Evolutionary conservation across 176 grass and related monocot species (phyloP).

Genomic region (Avena eriantha): DNA sequence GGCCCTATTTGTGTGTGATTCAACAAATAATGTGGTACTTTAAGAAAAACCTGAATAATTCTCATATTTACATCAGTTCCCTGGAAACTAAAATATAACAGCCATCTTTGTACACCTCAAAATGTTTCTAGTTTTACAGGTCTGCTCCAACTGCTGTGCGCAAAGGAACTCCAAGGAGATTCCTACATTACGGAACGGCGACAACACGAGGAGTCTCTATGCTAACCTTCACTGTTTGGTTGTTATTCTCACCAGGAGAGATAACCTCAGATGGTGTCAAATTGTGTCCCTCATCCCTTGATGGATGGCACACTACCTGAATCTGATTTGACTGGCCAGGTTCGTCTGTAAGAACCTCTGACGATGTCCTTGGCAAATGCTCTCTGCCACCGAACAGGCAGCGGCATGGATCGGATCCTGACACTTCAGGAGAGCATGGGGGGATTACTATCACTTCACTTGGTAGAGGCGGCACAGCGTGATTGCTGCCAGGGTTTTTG

Average conservation of each 20-base stretch:
- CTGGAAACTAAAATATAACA: conserved; percentile 28
- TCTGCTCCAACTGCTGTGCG: neutral
- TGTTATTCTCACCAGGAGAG: conserved; percentile 39
- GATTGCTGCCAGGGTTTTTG: conserved; percentile 57
- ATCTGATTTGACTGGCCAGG: conserved; percentile 47
- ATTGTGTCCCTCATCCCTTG: conserved; percentile 23
- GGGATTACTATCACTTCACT: conserved; percentile 35
- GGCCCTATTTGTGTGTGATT: neutral
- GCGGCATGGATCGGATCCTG: conserved; percentile 44
- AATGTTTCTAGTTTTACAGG: conserved; percentile 38
- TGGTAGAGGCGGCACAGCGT: conserved; percentile 1
- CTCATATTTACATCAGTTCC: conserved; percentile 51
- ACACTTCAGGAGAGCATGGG: conserved; percentile 40
- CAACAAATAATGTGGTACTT: neutral
- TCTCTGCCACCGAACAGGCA: conserved; percentile 44
- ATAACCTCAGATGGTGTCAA: conserved; percentile 26
- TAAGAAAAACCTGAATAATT: conserved; percentile 35
- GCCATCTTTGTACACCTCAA: neutral
- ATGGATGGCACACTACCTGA: conserved; percentile 26
- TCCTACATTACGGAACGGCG: conserved; percentile 32
- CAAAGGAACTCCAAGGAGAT: conserved; percentile 20
- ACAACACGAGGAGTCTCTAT: conserved; percentile 19
- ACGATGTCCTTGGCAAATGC: conserved; percentile 38
- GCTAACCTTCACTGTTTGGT: conserved; percentile 45
- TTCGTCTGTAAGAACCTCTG: conserved; percentile 53